Evolutionary conservation across 805 yeast genomes (phyloP), one percentile per base, ranked within the genome.

Genomic region (Cyberlindnera mississippiensis): DNA sequence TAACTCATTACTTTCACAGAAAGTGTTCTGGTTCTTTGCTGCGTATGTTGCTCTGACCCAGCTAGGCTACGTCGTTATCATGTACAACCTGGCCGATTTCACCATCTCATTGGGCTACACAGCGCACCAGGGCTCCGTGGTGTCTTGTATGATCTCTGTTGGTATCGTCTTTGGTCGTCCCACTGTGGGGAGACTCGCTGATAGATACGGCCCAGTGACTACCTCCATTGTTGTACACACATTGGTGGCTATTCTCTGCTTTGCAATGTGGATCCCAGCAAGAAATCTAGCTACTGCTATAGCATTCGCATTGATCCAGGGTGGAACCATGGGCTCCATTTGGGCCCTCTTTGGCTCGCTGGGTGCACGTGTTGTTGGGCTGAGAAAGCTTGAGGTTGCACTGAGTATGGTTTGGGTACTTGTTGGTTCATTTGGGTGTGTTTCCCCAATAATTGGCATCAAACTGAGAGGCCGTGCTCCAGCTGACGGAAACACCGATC

Each of bases 91-190:
- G 49, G 77, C 81, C 8, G 79, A 79, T 48, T 78, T 75, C 51
- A 76, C 85, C 10, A 66, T 72, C 4, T 73, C 82, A 2, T 51
- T 81, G 42, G 88, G 88, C 0, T 80, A 78, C 50, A 46, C 71
- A 4, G 63, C 73, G 2, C 52, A 64, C 16, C 76, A 80, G 45
- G 83, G 83, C 2, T 72, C 85, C 1, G 62, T 73, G 17, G 81
- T 76, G 4, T 61, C 81, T 1, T 79, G 84, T 14, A 73, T 78
- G 81, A 66, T 76, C 9, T 73, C 78, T 35, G 71, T 76, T 9
- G 86, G 85, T 1, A 71, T 73, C 4, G 60, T 72, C 10, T 44
- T 70, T 32, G 82, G 82, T 3, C 64, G 87, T 50, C 86, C 88
- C 2, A 6, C 57, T 0, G 67, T 73, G 13, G 87, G 88, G 2